Conservation (phyloP, 1,284 basidiomycete species). For the Fistulinella cinereoalba region DNA sequence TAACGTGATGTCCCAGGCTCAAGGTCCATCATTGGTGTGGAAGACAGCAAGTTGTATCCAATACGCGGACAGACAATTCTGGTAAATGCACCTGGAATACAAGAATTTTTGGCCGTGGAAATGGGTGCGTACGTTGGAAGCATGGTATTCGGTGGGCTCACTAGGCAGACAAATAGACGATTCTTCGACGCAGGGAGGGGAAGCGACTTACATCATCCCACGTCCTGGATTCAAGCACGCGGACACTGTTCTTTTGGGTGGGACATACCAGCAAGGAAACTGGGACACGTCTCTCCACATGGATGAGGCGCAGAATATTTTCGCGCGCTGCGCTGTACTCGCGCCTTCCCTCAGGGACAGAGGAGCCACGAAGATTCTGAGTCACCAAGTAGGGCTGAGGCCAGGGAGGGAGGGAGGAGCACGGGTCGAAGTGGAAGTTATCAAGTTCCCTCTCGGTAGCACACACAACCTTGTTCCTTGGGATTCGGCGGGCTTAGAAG, state of each 20-base stretch:
- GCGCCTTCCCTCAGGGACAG: constrained; percentile 38
- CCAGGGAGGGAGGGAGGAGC: constrained; percentile 57
- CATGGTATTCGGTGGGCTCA: not conserved
- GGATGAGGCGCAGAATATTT: constrained; percentile 42
- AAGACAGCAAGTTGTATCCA: constrained; percentile 55
- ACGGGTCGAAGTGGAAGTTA: constrained; percentile 52
- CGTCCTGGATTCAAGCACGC: constrained; percentile 37
- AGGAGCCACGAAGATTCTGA: constrained; percentile 44
- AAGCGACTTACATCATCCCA: constrained; percentile 53
- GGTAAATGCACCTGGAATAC: constrained; percentile 49
- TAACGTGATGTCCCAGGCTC: constrained; percentile 37
- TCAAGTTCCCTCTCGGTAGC: constrained; percentile 39
- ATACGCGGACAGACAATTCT: constrained; percentile 73
- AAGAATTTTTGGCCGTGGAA: constrained; percentile 35
- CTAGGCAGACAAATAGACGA: constrained; percentile 14
- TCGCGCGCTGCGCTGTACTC: constrained; percentile 41
- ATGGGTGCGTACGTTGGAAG: constrained; percentile 14
- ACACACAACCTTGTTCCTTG: constrained; percentile 31
- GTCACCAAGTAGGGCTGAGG: constrained; percentile 62
- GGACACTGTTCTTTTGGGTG: constrained; percentile 50
- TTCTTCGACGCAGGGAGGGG: constrained; percentile 12
- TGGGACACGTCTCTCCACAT: constrained; percentile 51
- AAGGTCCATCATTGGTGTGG: constrained; percentile 57
- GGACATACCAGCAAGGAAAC: constrained; percentile 47
- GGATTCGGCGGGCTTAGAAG: constrained; percentile 14